These are phyloP conservation scores for Diutina pseudorugosa DNA, from an alignment of 1,139 yeast species.

Conservation along the genomic window DNA sequence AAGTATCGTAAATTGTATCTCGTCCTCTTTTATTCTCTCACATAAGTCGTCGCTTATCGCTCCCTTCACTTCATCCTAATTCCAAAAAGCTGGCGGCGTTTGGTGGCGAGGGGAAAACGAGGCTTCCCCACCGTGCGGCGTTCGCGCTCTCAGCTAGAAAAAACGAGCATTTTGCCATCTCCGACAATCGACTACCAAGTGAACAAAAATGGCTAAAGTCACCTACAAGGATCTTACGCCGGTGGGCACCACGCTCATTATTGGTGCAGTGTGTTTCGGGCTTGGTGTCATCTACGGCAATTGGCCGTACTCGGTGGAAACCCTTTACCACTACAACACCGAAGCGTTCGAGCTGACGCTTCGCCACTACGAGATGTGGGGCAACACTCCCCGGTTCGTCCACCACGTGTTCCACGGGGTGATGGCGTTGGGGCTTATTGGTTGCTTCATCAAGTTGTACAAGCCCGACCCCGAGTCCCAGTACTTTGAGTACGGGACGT, in stretches of 20 bases:
- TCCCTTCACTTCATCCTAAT: not conserved
- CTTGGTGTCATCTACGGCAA: conserved; percentile 71
- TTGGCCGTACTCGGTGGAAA: conserved; percentile 68
- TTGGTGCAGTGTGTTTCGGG: conserved; percentile 53
- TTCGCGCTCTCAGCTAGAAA: not conserved
- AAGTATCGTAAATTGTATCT: no score
- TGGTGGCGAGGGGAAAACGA: not conserved
- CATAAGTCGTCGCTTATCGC: not conserved
- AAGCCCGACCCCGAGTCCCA: conserved; percentile 76
- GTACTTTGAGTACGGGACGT: conserved; percentile 81
- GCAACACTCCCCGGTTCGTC: conserved; percentile 44
- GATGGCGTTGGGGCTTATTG: conserved; percentile 52
- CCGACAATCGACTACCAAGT: no score
- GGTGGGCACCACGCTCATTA: conserved; percentile 34
- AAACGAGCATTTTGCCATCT: no score
- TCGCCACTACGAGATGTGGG: conserved; percentile 66
- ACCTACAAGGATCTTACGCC: conserved; percentile 38
- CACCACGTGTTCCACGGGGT: conserved; percentile 52
- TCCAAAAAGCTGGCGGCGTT: not conserved
- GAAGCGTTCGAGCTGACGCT: conserved; percentile 50
- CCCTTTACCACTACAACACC: conserved; percentile 52
- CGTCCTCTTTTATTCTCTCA: no score
- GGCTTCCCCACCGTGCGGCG: not conserved
- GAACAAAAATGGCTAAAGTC: conserved; percentile 7
- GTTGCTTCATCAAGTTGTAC: conserved; percentile 67